phyloP scores from a whole-genome alignment of 2,329 filamentous ascomycete species.

The Sporothrix mexicana region DNA sequence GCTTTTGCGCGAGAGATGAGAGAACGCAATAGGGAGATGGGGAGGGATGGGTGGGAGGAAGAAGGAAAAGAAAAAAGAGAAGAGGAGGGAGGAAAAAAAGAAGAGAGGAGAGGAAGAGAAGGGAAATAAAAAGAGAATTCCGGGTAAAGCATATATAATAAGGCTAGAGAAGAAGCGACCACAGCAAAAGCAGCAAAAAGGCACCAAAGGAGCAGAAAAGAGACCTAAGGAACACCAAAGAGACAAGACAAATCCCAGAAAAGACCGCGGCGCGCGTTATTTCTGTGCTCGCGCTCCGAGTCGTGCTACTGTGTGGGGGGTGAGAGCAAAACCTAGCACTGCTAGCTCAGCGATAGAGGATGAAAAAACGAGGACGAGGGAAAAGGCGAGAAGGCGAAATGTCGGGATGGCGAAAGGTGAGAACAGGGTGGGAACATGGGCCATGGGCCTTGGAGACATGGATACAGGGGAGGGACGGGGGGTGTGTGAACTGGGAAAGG shows the following conservation, averaged over 20 bases:
- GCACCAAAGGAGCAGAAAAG: neutral
- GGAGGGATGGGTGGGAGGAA: conserved; percentile 27
- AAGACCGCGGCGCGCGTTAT: conserved; percentile 33
- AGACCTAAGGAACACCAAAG: no score
- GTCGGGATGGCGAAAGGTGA: conserved; percentile 31
- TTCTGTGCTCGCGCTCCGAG: conserved; percentile 35
- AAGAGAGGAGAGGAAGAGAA: neutral
- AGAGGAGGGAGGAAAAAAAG: conserved; percentile 15
- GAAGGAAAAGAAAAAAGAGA: conserved; percentile 2
- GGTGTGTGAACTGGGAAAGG: conserved; percentile 3
- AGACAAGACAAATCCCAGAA: conserved; percentile 6
- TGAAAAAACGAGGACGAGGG: conserved; percentile 31
- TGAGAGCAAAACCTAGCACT: conserved; percentile 26
- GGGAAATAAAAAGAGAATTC: conserved; percentile 17
- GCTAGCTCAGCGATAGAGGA: conserved; percentile 27
- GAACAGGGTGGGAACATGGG: conserved; percentile 16
- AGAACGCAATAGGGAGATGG: conserved; percentile 26
- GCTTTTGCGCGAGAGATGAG: conserved; percentile 33
- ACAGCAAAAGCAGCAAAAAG: no score
- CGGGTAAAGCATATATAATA: conserved; percentile 25
- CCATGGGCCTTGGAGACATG: conserved; percentile 20
- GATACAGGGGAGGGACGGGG: conserved; percentile 28
- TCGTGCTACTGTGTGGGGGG: conserved; percentile 34
- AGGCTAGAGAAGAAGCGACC: conserved; percentile 7
- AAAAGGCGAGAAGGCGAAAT: conserved; percentile 31